Evolutionary conservation across 345 rosid genomes (phyloP), one percentile per base, ranked within the genome.

Genomic region (Citrus reticulata): DNA sequence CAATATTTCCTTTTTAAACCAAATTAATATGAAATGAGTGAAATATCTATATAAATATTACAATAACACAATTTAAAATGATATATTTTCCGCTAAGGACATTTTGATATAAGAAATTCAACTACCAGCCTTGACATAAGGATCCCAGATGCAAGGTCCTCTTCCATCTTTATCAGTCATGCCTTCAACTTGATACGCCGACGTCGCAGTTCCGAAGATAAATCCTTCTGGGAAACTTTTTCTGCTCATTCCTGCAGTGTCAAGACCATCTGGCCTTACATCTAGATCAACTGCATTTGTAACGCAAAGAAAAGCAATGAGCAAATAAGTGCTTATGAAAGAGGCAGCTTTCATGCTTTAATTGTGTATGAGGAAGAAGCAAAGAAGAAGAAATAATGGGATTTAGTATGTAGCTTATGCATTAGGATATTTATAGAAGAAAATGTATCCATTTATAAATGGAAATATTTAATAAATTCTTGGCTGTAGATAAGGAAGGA

Each of bases 121-220:
- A 16, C 20, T 65, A 86, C 92, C 92, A 0, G 91, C 77, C 70
- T 84, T 78, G 46, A 84, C 77, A 71, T 54, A 89, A 7, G 29
- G 84, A 82, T 91, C 93, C 95, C 95, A 91, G 63, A 89, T 89
- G 81, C 88, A 79, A 7, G 93, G 93, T 0, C 95, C 95, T 70
- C 90, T 86, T 3, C 95, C 95, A 24, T 81, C 90, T 71, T 88
- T 83, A 37, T 82, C 78, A 1, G 93, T 88, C 91, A 88, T 88
- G 20, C 95, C 95, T 87, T 91, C 95, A 54, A 87, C 89, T 66
- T 89, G 89, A 71, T 81, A 88, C 10, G 93, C 91, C 5, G 93
- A 89, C 4, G 93, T 85, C 0, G 93, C 88, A 1, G 91, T 85
- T 17, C 93, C 91, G 42, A 88, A 86, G 55, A 83, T 30, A 64